Evolutionary conservation across 371 early-diverging fungal genomes (phyloP).

Genomic region (Mucor indicus): DNA sequence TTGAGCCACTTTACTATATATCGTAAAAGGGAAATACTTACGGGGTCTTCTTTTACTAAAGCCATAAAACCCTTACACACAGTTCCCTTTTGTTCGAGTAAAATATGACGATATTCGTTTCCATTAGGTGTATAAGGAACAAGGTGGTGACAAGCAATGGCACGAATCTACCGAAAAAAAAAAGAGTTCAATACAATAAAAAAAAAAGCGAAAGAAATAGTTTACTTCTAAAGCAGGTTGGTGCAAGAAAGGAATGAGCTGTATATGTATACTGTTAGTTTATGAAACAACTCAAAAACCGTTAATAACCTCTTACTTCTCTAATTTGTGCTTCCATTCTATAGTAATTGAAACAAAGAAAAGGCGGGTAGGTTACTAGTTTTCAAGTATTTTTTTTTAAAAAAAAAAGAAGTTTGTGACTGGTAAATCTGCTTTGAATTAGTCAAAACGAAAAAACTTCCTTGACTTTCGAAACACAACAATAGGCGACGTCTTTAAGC

Average conservation of each 20-base stretch:
- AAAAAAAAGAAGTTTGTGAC: too few relatives aligned
- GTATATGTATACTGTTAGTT: not conserved
- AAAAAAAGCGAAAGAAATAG: not conserved
- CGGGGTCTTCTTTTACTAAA: slow-evolving; percentile 69
- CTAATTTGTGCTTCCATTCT: slow-evolving; percentile 26
- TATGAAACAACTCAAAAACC: not conserved
- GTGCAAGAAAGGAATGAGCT: slow-evolving; percentile 62
- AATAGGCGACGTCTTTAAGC: too few relatives aligned
- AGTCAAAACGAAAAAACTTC: too few relatives aligned
- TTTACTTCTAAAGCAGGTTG: slow-evolving; percentile 66
- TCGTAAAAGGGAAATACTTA: slow-evolving; percentile 29
- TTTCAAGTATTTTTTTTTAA: too few relatives aligned
- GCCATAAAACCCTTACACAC: slow-evolving; percentile 69
- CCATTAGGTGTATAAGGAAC: slow-evolving; percentile 67
- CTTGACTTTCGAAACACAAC: too few relatives aligned
- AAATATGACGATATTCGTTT: slow-evolving; percentile 59
- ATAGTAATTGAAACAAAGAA: too few relatives aligned
- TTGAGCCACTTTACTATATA: not conserved
- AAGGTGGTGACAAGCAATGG: slow-evolving; percentile 78
- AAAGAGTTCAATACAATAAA: not conserved
- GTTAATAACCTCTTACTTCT: slow-evolving; percentile 8
- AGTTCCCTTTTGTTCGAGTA: slow-evolving; percentile 56
- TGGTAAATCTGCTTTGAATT: too few relatives aligned
- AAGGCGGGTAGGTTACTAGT: too few relatives aligned
- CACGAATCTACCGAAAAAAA: slow-evolving; percentile 54